These are phyloP conservation scores for Solanum stenotomum DNA, from an alignment of 257 asterid genomes.

Conservation along the genomic window DNA sequence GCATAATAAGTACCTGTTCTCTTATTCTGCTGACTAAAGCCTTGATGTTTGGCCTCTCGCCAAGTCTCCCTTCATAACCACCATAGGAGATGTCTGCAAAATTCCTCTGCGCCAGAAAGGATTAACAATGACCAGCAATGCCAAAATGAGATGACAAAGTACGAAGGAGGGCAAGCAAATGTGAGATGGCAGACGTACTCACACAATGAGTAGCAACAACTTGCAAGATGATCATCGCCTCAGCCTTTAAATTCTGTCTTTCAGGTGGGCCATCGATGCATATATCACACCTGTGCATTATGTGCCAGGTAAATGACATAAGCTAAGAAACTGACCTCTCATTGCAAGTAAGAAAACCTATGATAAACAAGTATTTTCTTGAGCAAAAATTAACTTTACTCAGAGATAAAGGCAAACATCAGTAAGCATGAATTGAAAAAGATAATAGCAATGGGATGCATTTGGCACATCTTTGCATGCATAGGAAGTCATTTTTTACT, in stretches of 20 bases:
- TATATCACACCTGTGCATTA: conserved; percentile 49
- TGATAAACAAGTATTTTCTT: background rate
- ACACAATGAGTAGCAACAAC: conserved; percentile 39
- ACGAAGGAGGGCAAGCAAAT: background rate
- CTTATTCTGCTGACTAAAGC: conserved; percentile 46
- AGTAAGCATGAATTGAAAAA: background rate
- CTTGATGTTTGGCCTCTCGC: conserved; percentile 42
- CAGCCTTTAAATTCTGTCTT: conserved; percentile 47
- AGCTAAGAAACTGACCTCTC: background rate
- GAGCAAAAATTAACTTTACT: background rate
- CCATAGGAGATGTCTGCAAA: conserved; percentile 22
- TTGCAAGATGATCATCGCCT: conserved; percentile 43
- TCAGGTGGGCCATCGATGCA: conserved; percentile 60
- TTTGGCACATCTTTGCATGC: background rate
- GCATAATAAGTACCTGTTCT: conserved; percentile 34
- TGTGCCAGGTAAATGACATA: background rate
- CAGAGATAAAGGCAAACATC: background rate
- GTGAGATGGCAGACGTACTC: conserved; percentile 15
- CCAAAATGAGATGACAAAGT: background rate
- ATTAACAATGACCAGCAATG: background rate
- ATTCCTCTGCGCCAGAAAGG: conserved; percentile 24
- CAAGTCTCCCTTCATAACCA: conserved; percentile 21
- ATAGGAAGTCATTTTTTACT: background rate
- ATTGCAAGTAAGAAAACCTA: background rate
- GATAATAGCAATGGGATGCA: background rate